Conservation (phyloP, 164 flowering plant genomes). For the Stephania yunnanensis region DNA sequence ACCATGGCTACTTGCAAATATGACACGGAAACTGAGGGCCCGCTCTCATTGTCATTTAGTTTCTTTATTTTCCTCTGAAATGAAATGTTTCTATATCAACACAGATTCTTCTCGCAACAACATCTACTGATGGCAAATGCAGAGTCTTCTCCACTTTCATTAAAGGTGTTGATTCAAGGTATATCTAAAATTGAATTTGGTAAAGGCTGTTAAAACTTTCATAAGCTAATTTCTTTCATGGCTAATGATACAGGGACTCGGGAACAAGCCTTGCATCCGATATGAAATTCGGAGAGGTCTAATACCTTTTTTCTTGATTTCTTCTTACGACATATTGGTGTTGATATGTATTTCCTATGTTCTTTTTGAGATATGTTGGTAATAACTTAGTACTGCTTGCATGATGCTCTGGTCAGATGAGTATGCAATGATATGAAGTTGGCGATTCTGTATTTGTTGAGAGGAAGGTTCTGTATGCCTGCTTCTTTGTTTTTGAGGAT, state of each 20-base stretch:
- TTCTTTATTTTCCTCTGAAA: neutral
- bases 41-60: slow-evolving; percentile 1
- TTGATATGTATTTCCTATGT: neutral
- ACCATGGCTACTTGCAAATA: neutral
- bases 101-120: slow-evolving; percentile 90
- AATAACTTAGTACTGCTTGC: no score
- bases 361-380: neutral
- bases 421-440: neutral
- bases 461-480: no score
- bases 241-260: slow-evolving; percentile 50
- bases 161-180: slow-evolving; percentile 93
- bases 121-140: slow-evolving; percentile 98
- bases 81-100: neutral
- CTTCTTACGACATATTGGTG: neutral
- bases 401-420: neutral
- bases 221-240: slow-evolving; percentile 1
- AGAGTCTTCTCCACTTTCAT: slow-evolving; percentile 91
- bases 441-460: no score
- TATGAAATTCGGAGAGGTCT: slow-evolving; percentile 94
- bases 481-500: no score
- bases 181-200: slow-evolving; percentile 13
- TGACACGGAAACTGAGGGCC: neutral
- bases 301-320: slow-evolving; percentile 6
- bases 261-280: slow-evolving; percentile 51
- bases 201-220: neutral